Percentiles rank a stretch among this genome's conserved stretches.
phyloP scores from a whole-genome alignment of 106 monocot species.

The Xerophyta viscosa region DNA sequence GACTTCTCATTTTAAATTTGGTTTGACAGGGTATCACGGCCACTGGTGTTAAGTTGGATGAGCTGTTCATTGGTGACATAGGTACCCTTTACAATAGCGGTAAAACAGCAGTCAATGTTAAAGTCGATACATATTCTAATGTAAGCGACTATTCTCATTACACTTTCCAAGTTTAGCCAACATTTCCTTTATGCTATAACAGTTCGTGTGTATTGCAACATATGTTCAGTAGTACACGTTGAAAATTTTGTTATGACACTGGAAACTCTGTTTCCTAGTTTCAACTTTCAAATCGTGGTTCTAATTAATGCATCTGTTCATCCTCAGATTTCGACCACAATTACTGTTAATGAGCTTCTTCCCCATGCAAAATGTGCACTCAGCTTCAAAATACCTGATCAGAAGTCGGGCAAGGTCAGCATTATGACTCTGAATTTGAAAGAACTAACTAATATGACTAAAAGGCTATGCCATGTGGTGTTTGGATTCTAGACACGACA shows the following conservation, averaged over 20 bases:
- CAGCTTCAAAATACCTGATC: conserved; percentile 67
- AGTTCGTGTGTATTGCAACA: neutral
- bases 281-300: neutral
- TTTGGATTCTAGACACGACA: no score
- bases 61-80: conserved; percentile 61
- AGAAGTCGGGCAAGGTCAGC: conserved; percentile 66
- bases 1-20: neutral
- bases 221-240: no score
- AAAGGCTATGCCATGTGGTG: no score
- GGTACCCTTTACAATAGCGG: conserved; percentile 51
- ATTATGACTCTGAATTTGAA: neutral
- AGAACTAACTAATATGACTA: no score
- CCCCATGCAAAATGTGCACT: conserved; percentile 45
- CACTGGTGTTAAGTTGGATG: conserved; percentile 44
- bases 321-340: conserved; percentile 51
- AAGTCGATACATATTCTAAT: conserved; percentile 60
- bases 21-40: conserved; percentile 49
- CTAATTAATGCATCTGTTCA: neutral
- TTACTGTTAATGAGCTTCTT: conserved; percentile 42
- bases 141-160: conserved; percentile 21
- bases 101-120: conserved; percentile 57
- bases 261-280: neutral
- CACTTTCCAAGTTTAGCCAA: no score
- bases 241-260: neutral
- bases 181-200: no score